Conservation (phyloP, 2,329 filamentous ascomycete species). For the Botrytis galanthina region DNA sequence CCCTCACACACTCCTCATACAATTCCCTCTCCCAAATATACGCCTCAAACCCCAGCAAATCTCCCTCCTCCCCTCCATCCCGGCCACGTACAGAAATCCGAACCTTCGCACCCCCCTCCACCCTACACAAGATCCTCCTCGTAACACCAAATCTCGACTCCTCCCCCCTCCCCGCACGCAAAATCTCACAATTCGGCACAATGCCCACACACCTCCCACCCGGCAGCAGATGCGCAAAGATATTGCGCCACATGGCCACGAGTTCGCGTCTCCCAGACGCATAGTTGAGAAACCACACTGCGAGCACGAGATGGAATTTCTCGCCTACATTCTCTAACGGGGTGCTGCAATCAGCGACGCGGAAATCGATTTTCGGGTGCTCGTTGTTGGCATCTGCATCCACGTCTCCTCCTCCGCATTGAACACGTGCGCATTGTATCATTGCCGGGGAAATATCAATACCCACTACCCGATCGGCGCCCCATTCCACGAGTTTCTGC, state of each 20-base stretch:
- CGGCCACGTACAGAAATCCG: fast-evolving
- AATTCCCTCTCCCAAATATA: not conserved
- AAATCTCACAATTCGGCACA: not conserved
- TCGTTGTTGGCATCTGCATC: too few relatives aligned
- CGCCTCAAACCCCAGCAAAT: not conserved
- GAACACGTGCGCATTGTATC: too few relatives aligned
- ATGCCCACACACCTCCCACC: not conserved
- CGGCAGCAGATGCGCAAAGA: not conserved
- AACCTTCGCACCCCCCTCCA: not conserved
- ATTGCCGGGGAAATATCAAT: too few relatives aligned
- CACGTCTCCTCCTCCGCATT: too few relatives aligned
- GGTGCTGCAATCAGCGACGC: too few relatives aligned
- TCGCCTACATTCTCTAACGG: too few relatives aligned
- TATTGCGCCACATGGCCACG: not conserved
- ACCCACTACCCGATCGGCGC: too few relatives aligned
- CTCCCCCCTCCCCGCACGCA: too few relatives aligned
- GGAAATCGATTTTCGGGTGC: too few relatives aligned
- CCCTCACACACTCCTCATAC: not conserved
- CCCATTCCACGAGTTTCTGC: too few relatives aligned
- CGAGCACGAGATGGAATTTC: too few relatives aligned
- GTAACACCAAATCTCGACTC: too few relatives aligned
- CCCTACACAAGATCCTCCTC: not conserved
- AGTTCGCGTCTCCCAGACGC: not conserved
- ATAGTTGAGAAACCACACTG: not conserved
- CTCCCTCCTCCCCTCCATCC: not conserved